Conservation (phyloP, 805 yeast genomes). For the Brettanomyces naardenensis region DNA sequence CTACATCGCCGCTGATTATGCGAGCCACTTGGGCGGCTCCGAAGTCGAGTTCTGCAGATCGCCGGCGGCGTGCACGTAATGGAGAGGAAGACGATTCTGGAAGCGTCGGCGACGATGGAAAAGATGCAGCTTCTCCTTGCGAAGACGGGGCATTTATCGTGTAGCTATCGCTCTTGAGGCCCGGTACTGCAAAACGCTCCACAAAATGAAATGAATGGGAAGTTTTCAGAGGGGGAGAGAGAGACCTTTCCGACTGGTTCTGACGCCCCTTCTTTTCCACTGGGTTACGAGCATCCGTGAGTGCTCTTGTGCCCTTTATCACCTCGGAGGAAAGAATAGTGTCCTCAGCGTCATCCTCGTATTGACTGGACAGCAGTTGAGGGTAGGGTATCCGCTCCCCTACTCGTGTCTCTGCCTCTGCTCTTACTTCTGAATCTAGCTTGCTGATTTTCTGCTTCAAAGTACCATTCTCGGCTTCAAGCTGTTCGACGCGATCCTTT, state of each 20-base stretch:
- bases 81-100: conserved; percentile 1
- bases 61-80: not conserved
- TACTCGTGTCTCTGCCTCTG: not conserved
- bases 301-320: not conserved
- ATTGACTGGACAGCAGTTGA: too few relatives aligned
- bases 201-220: too few relatives aligned
- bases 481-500: not conserved
- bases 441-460: not conserved
- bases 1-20: conserved; percentile 2
- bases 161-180: too few relatives aligned
- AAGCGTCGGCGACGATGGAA: not conserved
- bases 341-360: conserved; percentile 1
- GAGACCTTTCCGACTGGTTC: too few relatives aligned
- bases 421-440: not conserved
- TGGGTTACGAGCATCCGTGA: too few relatives aligned
- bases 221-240: too few relatives aligned
- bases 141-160: too few relatives aligned
- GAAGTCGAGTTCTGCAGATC: conserved; percentile 1
- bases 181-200: too few relatives aligned
- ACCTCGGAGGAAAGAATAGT: conserved; percentile 1
- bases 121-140: too few relatives aligned
- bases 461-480: not conserved
- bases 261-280: too few relatives aligned
- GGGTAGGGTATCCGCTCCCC: not conserved
- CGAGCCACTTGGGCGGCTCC: not conserved